Evolutionary conservation across 768 basidiomycete genomes (phyloP).

Genomic region (Tremella yokohamensis): DNA sequence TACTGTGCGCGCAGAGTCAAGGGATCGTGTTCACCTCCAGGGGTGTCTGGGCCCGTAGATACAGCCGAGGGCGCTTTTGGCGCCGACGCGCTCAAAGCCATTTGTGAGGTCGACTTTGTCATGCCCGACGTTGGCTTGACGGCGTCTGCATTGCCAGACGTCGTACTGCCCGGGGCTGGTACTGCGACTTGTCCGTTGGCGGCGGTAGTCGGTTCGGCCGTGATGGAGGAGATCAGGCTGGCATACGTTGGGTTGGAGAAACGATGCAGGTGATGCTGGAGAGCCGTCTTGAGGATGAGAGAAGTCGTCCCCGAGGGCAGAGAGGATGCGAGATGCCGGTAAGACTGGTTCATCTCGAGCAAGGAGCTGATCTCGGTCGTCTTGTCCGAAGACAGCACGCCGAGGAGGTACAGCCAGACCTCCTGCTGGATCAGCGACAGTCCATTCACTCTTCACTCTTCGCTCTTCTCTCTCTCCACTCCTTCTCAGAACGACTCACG

Average conservation of each 20-base stretch:
- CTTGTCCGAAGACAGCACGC: constrained; percentile 36
- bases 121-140: not conserved
- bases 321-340: constrained; percentile 24
- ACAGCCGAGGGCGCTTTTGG: not conserved
- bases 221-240: constrained; percentile 38
- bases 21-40: not conserved
- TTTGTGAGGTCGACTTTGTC: constrained; percentile 3
- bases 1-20: constrained; percentile 27
- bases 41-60: not conserved
- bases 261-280: constrained; percentile 38
- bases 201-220: constrained; percentile 22
- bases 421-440: constrained; percentile 25
- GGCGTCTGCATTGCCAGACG: not conserved
- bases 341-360: constrained; percentile 28
- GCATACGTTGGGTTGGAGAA: constrained; percentile 45
- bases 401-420: constrained; percentile 47
- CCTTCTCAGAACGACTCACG: too few species aligned
- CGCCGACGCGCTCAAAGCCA: not conserved
- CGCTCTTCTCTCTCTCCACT: too few species aligned
- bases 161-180: not conserved
- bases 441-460: not conserved
- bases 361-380: constrained; percentile 39
- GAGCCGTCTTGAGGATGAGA: constrained; percentile 33
- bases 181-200: too few species aligned
- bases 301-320: constrained; percentile 27